Evolutionary conservation across 177 flowering plant genomes (phyloP).

Genomic region (Vitis hybrid): DNA sequence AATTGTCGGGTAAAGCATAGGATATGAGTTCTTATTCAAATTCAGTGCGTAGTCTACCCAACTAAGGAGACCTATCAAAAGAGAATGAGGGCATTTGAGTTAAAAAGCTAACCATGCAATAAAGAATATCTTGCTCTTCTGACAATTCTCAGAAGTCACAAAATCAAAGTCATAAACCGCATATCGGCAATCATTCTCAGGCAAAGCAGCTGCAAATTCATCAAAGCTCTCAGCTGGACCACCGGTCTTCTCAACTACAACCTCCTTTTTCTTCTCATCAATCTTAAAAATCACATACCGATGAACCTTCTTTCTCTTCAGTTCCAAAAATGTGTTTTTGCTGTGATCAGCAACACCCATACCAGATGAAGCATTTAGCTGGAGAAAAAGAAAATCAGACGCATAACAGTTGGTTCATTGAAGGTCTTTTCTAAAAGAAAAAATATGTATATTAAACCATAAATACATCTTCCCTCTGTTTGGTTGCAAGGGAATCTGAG

Average conservation of each 20-base stretch:
- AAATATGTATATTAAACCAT: background rate
- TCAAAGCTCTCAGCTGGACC: constrained; percentile 68
- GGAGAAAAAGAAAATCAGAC: constrained; percentile 19
- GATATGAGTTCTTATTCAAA: no score
- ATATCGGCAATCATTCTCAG: constrained; percentile 77
- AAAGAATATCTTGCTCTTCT: constrained; percentile 85
- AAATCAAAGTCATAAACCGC: constrained; percentile 75
- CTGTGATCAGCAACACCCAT: constrained; percentile 68
- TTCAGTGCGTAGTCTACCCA: no score
- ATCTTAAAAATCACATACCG: constrained; percentile 71
- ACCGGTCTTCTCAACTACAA: constrained; percentile 72
- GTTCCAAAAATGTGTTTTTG: constrained; percentile 44
- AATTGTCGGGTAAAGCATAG: no score
- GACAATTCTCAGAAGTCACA: constrained; percentile 74
- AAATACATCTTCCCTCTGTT: no score
- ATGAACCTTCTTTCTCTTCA: constrained; percentile 63
- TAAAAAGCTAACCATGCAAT: constrained; percentile 60
- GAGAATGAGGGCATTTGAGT: background rate
- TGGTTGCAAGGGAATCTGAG: no score
- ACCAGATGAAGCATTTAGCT: constrained; percentile 72
- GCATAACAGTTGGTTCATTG: background rate
- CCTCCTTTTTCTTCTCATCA: constrained; percentile 73
- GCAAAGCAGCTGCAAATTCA: constrained; percentile 60
- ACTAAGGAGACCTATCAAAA: no score
- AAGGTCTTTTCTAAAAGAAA: background rate